Conservation (phyloP, 1,284 basidiomycete genomes). For the Fomes fomentarius region DNA sequence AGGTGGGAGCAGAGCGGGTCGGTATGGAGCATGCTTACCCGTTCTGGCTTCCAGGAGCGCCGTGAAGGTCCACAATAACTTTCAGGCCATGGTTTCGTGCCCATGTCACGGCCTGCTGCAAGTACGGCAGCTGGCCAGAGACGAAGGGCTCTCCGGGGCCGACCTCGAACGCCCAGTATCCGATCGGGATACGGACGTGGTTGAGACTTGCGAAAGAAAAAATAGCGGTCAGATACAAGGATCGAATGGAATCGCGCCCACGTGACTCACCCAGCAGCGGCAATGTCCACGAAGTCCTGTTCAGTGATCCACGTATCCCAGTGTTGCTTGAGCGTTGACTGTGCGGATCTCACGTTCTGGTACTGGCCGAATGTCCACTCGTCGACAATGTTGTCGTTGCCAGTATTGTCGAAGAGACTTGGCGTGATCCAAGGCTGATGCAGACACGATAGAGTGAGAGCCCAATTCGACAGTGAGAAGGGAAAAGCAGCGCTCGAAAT, state of each 20-base stretch:
- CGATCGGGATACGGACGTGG: conserved; percentile 88
- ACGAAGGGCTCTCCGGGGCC: conserved; percentile 83
- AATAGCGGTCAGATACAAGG: conserved; percentile 9
- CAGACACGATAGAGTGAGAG: conserved; percentile 12
- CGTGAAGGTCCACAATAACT: conserved; percentile 83
- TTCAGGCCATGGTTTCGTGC: conserved; percentile 77
- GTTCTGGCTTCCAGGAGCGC: conserved; percentile 85
- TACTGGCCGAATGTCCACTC: conserved; percentile 85
- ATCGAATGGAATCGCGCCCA: conserved; percentile 19
- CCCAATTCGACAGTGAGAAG: conserved; percentile 3
- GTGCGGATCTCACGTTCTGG: conserved; percentile 55
- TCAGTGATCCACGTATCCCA: conserved; percentile 86
- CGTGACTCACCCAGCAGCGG: conserved; percentile 65
- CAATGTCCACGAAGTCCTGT: conserved; percentile 72
- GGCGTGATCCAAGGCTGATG: conserved; percentile 84
- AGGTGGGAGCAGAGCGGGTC: background rate
- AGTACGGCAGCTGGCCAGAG: conserved; percentile 77
- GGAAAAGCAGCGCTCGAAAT: background rate
- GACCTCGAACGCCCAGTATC: conserved; percentile 92
- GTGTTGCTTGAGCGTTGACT: conserved; percentile 58
- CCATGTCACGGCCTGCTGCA: conserved; percentile 80
- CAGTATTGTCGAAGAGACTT: conserved; percentile 83
- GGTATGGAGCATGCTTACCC: conserved; percentile 47
- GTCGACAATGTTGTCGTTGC: conserved; percentile 71
- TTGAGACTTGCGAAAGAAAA: conserved; percentile 56